A percentile compares a stretch with the other conserved stretches of the same genome.
phyloP scores from a whole-genome alignment of 2,329 filamentous ascomycete species.

The Hypoxylon sp. region DNA sequence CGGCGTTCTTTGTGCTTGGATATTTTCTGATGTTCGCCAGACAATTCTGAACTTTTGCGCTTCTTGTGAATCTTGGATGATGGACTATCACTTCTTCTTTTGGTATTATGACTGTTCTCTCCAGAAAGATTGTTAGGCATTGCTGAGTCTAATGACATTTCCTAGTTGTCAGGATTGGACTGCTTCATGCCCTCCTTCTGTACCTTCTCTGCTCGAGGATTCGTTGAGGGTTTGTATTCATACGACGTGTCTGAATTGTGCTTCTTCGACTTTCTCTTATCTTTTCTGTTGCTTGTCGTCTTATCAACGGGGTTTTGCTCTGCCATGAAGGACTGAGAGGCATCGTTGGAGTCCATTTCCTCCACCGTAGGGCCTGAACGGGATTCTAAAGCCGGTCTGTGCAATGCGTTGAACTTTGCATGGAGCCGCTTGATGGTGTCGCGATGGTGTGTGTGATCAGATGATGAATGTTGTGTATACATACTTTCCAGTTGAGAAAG shows the following conservation, averaged over 20 bases:
- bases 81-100: background rate
- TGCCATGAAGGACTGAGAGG: background rate
- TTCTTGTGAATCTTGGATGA: background rate
- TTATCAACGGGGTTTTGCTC: background rate
- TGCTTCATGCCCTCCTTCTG: background rate
- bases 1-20: no score
- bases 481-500: constrained; percentile 36
- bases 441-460: background rate
- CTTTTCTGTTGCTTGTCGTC: background rate
- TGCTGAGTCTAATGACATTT: background rate
- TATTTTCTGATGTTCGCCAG: no score
- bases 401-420: background rate
- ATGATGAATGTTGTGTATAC: constrained; percentile 32
- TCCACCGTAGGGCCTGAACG: background rate
- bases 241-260: background rate
- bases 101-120: background rate
- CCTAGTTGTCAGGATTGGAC: background rate
- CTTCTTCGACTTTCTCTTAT: background rate
- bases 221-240: background rate
- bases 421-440: background rate
- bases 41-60: background rate
- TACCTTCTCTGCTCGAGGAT: background rate
- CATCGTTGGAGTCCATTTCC: background rate
- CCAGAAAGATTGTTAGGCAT: background rate
- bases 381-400: background rate